Percentiles rank a stretch among this genome's conserved stretches.
Conservation (phyloP, 768 basidiomycete genomes). For the Imleria badia region DNA sequence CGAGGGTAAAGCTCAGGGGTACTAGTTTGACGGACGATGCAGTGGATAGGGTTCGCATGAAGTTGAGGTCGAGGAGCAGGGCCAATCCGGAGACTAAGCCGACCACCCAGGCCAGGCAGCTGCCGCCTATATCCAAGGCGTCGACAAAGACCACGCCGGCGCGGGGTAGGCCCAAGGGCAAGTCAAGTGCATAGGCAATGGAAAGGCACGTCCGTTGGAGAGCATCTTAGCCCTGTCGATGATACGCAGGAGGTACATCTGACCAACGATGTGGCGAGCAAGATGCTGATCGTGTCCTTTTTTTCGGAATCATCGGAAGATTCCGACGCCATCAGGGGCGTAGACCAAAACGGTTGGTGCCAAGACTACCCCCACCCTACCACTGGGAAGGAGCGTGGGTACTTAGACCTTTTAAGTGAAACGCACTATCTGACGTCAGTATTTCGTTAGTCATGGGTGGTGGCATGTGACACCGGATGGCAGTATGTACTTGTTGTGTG, state of each 20-base stretch:
- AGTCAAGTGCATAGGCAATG: slow-evolving; percentile 17
- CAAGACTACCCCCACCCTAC: no score
- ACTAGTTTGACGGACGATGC: slow-evolving; percentile 1
- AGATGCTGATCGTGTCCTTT: not conserved
- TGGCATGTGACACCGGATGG: no score
- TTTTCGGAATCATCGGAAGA: no score
- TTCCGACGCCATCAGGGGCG: no score
- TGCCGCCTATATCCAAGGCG: slow-evolving; percentile 10
- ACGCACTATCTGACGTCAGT: no score
- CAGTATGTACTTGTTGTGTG: no score
- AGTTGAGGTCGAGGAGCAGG: slow-evolving; percentile 19
- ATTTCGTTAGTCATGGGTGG: no score
- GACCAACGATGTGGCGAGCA: not conserved
- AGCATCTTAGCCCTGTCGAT: no score
- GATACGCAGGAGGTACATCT: no score
- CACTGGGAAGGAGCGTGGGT: no score
- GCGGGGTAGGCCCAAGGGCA: slow-evolving; percentile 23
- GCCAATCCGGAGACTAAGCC: not conserved
- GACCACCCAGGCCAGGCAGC: slow-evolving; percentile 9
- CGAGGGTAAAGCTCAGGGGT: slow-evolving; percentile 9
- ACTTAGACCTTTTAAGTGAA: no score
- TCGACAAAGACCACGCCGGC: slow-evolving; percentile 11
- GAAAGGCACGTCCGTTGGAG: slow-evolving; percentile 23
- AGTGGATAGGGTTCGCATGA: slow-evolving; percentile 17
- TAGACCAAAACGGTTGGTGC: no score